Evolutionary conservation across 176 grass and related monocot genomes (phyloP).

Genomic region (Carex cristatella): DNA sequence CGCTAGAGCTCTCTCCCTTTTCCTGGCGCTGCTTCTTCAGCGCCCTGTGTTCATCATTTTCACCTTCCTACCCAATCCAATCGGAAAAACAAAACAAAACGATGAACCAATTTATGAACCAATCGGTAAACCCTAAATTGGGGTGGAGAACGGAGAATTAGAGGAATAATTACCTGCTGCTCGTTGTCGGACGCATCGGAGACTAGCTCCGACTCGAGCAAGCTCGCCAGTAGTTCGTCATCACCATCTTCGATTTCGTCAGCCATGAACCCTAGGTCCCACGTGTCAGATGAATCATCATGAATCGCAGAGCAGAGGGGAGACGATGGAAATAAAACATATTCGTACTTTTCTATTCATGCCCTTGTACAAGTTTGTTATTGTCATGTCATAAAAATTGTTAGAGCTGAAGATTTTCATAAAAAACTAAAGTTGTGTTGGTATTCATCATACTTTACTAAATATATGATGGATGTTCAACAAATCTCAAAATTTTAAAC

Average conservation of each 20-base stretch:
- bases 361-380: slow-evolving; percentile 1
- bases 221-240: slow-evolving; percentile 60
- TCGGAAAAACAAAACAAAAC: not conserved
- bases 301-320: not conserved
- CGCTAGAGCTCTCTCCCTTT: not conserved
- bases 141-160: too few species aligned
- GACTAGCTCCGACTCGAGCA: slow-evolving; percentile 82
- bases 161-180: not conserved
- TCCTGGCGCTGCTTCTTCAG: slow-evolving; percentile 18
- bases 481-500: not conserved
- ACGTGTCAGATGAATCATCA: not conserved
- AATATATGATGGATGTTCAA: too few species aligned
- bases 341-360: not conserved
- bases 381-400: not conserved
- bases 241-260: slow-evolving; percentile 36
- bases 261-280: slow-evolving; percentile 8
- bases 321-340: not conserved
- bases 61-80: slow-evolving; percentile 4
- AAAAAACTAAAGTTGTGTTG: too few species aligned
- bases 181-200: slow-evolving; percentile 40
- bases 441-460: too few species aligned
- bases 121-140: slow-evolving; percentile 1
- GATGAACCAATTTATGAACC: not conserved
- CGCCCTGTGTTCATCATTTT: not conserved
- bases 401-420: too few species aligned